Evolutionary conservation across 768 basidiomycete species (phyloP).

Genomic region (Trametes cubensis): DNA sequence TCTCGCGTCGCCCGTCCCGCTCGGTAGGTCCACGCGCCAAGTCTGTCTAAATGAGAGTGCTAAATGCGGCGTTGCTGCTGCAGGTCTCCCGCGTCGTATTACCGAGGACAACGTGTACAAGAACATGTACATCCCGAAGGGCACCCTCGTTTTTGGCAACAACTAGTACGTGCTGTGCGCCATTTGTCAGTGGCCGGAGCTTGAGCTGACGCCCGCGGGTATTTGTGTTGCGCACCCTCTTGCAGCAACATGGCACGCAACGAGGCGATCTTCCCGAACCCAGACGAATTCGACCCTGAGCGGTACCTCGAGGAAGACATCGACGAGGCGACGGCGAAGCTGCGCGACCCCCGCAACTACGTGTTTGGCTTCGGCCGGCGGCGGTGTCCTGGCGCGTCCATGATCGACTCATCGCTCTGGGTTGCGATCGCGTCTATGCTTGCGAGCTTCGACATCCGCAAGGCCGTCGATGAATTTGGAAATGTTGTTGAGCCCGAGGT

Average conservation of each 20-base stretch:
- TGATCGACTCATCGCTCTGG: constrained; percentile 31
- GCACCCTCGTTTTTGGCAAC: constrained; percentile 65
- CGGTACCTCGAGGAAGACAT: constrained; percentile 44
- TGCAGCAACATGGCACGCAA: constrained; percentile 37
- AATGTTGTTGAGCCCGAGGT: constrained; percentile 39
- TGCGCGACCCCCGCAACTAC: constrained; percentile 45
- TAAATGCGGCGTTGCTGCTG: constrained; percentile 1
- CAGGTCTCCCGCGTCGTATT: constrained; percentile 65
- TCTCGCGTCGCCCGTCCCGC: constrained; percentile 58
- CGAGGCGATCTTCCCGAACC: constrained; percentile 50
- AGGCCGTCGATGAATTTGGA: constrained; percentile 29
- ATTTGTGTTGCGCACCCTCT: not conserved
- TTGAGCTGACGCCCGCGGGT: not conserved
- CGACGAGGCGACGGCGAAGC: constrained; percentile 27
- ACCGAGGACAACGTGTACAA: constrained; percentile 69
- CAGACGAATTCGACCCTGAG: constrained; percentile 55
- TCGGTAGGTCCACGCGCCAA: constrained; percentile 43
- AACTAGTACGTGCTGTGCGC: constrained; percentile 48
- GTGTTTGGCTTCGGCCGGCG: constrained; percentile 34
- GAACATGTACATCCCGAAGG: constrained; percentile 62
- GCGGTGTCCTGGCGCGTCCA: constrained; percentile 29
- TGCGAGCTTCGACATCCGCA: constrained; percentile 28
- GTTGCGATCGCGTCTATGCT: constrained; percentile 31
- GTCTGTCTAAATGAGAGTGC: not conserved
- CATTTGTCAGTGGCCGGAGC: not conserved